A percentile compares a stretch with the other conserved stretches of the same genome.
These are phyloP conservation scores for Solanum boliviense DNA, from an alignment of 257 asterid species.

Conservation along the genomic window DNA sequence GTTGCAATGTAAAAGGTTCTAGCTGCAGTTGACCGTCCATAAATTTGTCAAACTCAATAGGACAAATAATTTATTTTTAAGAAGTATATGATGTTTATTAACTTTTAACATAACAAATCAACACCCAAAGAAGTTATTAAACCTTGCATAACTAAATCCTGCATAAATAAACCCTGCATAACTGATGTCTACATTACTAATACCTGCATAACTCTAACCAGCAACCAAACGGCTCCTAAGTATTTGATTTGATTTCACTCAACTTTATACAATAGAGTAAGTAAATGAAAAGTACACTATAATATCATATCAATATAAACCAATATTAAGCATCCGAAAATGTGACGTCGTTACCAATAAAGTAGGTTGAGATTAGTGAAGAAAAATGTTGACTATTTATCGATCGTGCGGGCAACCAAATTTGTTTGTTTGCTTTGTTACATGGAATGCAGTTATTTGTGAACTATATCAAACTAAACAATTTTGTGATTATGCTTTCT, in stretches of 20 bases:
- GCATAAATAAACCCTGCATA: too few relatives aligned
- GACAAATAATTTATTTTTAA: too few relatives aligned
- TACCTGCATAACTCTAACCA: too few relatives aligned
- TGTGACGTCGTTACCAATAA: background rate
- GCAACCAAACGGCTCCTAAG: too few relatives aligned
- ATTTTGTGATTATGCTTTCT: background rate
- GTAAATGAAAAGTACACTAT: background rate
- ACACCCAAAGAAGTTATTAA: too few relatives aligned
- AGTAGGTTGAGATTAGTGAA: background rate
- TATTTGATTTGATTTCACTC: background rate
- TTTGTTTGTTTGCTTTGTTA: background rate
- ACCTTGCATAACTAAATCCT: too few relatives aligned
- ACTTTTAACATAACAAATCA: too few relatives aligned
- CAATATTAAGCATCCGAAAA: background rate
- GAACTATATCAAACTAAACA: background rate
- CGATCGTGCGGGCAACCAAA: background rate
- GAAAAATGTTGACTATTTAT: background rate
- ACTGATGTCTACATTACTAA: too few relatives aligned
- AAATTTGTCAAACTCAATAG: too few relatives aligned
- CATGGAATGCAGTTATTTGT: background rate
- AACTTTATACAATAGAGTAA: background rate
- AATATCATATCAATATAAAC: background rate
- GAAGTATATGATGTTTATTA: too few relatives aligned
- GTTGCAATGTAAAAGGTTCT: too few relatives aligned
- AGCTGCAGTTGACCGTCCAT: too few relatives aligned